Evolutionary conservation across 2,329 filamentous ascomycete genomes (phyloP), one percentile per base, ranked within the genome.

Genomic region (Scedosporium boydii): DNA sequence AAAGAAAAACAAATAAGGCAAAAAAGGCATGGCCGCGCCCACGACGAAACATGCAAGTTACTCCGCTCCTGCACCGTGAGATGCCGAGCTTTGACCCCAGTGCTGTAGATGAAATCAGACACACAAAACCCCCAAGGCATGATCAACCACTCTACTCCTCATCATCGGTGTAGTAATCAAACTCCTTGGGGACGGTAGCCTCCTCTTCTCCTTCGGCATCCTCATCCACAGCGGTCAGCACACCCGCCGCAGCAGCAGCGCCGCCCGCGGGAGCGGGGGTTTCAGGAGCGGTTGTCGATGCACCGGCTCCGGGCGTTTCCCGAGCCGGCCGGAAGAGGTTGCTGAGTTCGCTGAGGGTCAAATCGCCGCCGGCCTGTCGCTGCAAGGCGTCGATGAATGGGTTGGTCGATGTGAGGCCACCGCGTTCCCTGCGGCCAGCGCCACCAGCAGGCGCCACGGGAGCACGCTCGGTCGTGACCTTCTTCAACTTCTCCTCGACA

Each of bases 401-500:
- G 63, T 70, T 72, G 60, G 70, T 65, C 67, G 71, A 65, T 61
- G 68, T 41, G 63, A 69, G 66, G 65, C 78, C 72, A 38, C 65
- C 44, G 1, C 71, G 67, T 51, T 74, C 73, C 4, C 71, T 69
- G 23, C 76, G 67, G 6, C 69, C 69, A 23, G 65, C 66, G 18
- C 65, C 67, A 51, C 73, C 70, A 62, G 76, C 71, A n/a, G 63
- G 56, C 1, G 80, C 82, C 2, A 85, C 80, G 2, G 84, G 83
- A 0, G 85, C 84, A 62, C 82, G 84, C 69, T 87, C 85, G 0
- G 80, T 85, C 1, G 82, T 82, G 3, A 83, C 82, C 74, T 96
- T 96, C 82, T 93, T 95, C 51, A 96, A 85, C 79, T 96, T 96
- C 75, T 98, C 86, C 73, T 98, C 95, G 58, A 99, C 83, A 6